Conservation (phyloP, 495 filamentous ascomycete species). For the Penicillium malachiteum region DNA sequence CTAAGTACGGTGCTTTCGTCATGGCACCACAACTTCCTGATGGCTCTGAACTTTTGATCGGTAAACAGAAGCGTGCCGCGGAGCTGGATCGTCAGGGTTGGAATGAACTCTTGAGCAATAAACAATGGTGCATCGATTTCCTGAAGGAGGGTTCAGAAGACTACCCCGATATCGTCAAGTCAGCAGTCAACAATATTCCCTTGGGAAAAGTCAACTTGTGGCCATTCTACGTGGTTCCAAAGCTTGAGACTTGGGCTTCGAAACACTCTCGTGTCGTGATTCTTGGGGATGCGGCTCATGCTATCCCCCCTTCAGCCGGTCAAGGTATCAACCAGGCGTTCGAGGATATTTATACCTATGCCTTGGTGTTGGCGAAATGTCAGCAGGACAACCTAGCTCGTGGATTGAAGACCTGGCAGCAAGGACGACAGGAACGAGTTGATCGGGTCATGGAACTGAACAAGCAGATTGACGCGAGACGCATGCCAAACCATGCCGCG, state of each 20-base stretch:
- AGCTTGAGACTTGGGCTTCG: slow-evolving; percentile 38
- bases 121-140: slow-evolving; percentile 34
- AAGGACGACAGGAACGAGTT: slow-evolving; percentile 28
- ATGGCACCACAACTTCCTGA: slow-evolving; percentile 46
- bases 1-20: slow-evolving; percentile 42
- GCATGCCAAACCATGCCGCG: slow-evolving; percentile 25
- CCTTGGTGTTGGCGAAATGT: slow-evolving; percentile 15
- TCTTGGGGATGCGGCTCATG: slow-evolving; percentile 49
- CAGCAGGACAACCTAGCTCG: slow-evolving; percentile 1
- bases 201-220: slow-evolving; percentile 33
- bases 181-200: slow-evolving; percentile 29
- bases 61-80: slow-evolving; percentile 33
- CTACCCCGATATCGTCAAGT: slow-evolving; percentile 37
- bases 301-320: slow-evolving; percentile 45
- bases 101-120: slow-evolving; percentile 31
- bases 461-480: slow-evolving; percentile 29
- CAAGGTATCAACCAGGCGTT: slow-evolving; percentile 45
- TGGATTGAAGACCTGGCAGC: slow-evolving; percentile 30
- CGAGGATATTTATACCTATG: slow-evolving; percentile 38
- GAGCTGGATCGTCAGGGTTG: slow-evolving; percentile 37
- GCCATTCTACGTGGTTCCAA: slow-evolving; percentile 44
- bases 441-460: slow-evolving; percentile 33
- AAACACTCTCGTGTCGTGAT: slow-evolving; percentile 32
- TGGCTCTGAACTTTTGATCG: slow-evolving; percentile 45
- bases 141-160: slow-evolving; percentile 25